These are phyloP conservation scores for Nidula niveotomentosa DNA, from an alignment of 1,284 basidiomycete species.

Conservation along the genomic window DNA sequence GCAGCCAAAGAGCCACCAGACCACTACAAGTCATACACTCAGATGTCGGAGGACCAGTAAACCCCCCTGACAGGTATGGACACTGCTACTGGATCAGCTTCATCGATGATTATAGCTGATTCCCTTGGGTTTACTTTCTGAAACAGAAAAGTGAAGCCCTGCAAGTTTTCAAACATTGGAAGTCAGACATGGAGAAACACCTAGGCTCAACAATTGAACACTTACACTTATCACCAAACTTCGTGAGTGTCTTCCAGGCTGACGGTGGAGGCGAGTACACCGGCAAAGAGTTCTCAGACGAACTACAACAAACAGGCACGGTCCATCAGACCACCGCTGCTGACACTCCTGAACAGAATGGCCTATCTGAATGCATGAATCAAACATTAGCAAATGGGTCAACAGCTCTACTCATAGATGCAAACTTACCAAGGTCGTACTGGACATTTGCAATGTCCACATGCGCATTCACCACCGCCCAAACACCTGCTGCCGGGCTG, in stretches of 20 bases:
- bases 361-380: conserved; percentile 25
- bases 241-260: conserved; percentile 17
- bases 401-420: conserved; percentile 19
- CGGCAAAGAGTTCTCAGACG: conserved; percentile 17
- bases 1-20: conserved; percentile 8
- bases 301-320: conserved; percentile 18
- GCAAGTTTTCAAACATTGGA: conserved; percentile 15
- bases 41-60: conserved; percentile 27
- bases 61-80: conserved; percentile 10
- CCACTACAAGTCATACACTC: conserved; percentile 26
- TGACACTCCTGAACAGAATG: conserved; percentile 29
- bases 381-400: conserved; percentile 21
- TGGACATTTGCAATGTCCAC: conserved; percentile 20
- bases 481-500: conserved; percentile 10
- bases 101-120: conserved; percentile 23
- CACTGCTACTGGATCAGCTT: conserved; percentile 27
- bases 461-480: conserved; percentile 12
- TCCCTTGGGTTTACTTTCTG: conserved; percentile 20
- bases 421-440: conserved; percentile 15
- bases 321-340: conserved; percentile 19
- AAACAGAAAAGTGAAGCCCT: conserved; percentile 16
- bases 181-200: conserved; percentile 12
- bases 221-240: conserved; percentile 11
- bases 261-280: conserved; percentile 13
- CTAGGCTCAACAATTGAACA: conserved; percentile 14